phyloP scores from a whole-genome alignment of 2,329 filamentous ascomycete genomes.

The Thielaviopsis euricoi region DNA sequence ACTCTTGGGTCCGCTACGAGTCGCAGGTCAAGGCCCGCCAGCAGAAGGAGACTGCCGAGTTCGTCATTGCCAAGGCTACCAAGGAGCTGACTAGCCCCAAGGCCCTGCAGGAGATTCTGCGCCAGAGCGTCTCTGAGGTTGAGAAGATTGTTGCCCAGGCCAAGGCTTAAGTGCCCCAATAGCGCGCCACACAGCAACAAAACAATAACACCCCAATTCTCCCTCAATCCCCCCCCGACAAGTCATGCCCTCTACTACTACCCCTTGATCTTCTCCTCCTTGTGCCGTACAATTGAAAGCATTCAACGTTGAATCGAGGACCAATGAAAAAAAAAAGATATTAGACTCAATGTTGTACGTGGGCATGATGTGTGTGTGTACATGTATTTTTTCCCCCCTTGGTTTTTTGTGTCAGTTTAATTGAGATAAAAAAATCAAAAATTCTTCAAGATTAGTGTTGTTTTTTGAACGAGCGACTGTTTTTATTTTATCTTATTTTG shows the following conservation, averaged over 20 bases:
- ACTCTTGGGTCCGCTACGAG: conserved; percentile 98
- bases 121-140: conserved; percentile 89
- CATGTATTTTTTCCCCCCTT: not conserved
- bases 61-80: conserved; percentile 89
- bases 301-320: not conserved
- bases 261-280: not conserved
- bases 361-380: not conserved
- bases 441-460: not conserved
- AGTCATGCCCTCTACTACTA: not conserved
- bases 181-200: not conserved
- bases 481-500: not conserved
- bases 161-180: conserved; percentile 7
- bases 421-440: not conserved
- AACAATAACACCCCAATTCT: not conserved
- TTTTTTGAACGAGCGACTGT: not conserved
- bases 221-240: not conserved
- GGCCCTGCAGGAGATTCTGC: conserved; percentile 89
- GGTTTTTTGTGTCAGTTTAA: not conserved
- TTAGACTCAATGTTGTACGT: not conserved
- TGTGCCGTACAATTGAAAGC: not conserved
- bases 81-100: conserved; percentile 99
- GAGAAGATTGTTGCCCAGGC: conserved; percentile 49
- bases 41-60: conserved; percentile 87
- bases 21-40: conserved; percentile 97
- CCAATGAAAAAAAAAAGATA: not conserved